Evolutionary conservation across 768 basidiomycete genomes (phyloP).

Genomic region (Leccinum aurantiacum): DNA sequence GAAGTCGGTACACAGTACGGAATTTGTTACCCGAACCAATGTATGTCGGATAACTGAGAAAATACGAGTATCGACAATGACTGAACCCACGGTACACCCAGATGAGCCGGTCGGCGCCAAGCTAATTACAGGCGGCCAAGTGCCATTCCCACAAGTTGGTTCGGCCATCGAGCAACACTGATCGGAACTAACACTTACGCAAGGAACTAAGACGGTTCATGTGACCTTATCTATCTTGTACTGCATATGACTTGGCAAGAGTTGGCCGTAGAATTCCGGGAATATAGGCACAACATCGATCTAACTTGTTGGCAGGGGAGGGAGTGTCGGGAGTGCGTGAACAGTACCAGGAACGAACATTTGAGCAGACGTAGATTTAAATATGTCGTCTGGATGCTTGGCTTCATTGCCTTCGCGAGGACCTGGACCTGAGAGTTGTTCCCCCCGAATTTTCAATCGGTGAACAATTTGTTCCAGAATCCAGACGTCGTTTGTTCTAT

Average conservation of each 20-base stretch:
- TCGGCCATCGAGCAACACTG: neutral
- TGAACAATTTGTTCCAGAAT: too few species aligned
- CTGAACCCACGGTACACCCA: neutral
- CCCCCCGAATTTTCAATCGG: too few species aligned
- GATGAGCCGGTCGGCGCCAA: neutral
- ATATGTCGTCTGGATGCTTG: neutral
- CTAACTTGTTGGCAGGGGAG: neutral
- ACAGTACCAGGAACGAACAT: neutral
- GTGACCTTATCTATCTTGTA: neutral
- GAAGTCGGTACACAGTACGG: too few species aligned
- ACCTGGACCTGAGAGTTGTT: neutral
- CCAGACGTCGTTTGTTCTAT: neutral
- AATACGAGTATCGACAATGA: neutral
- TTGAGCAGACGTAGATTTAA: neutral
- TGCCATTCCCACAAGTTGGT: neutral
- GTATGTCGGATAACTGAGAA: neutral
- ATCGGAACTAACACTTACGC: neutral
- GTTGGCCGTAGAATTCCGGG: neutral
- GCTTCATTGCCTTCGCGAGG: neutral
- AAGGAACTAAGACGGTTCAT: neutral
- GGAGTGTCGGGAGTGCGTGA: neutral
- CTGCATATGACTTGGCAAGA: neutral
- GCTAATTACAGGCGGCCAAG: neutral
- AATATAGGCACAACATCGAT: neutral
- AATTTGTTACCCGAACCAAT: neutral